Evolutionary conservation across 192 early-diverging fungal species (phyloP), one percentile per base, ranked within the genome.

Genomic region (Backusella liffmaniae): DNA sequence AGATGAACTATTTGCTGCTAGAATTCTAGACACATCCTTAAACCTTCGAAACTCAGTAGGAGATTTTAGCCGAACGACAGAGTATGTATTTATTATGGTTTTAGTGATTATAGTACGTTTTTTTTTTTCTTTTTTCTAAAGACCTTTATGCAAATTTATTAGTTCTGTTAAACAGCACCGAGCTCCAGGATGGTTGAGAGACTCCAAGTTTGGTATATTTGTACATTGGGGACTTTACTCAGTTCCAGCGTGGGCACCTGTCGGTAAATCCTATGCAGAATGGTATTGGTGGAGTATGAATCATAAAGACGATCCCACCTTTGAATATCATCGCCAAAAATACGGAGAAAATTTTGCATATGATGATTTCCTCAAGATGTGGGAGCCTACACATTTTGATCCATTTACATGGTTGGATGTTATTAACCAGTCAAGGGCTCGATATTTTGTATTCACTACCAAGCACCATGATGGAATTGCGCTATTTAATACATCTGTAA

Each of bases 401-500:
- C 67, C 77, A 30, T 39, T n/a, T 21, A 36, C 35, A 1, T 79
- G 72, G 77, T 18, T 79, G 8, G 77, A 79, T 42, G 12, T 79
- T 5, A 75, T 79, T 41, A 53, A 67, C 59, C 35, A 12, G 5
- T 53, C 72, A 39, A 37, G 66, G 10, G 77, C 77, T 7, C 74
- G 56, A 0, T 79, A 79, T 37, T 79, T 70, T 74, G 77, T 79
- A 9, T 73, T 79, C 32, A 79, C 77, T 15, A 56, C 77, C 23
- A 79, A 79, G 53, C 77, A 79, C 39, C 77, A 79, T 51, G 77
- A 79, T n/a, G 77, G 77, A 13, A 70, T 69, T 56, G 77, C 77
- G n/a, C 34, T 79, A 62, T 79, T 67, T 39, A 73, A 79, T 49
- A 79, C 77, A 1, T 74, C 73, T 12, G 72, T 74, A 21, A 70